A percentile compares a stretch with the other conserved stretches of the same genome.
phyloP scores from a whole-genome alignment of 1,284 basidiomycete species.

The Megacollybia platyphylla region DNA sequence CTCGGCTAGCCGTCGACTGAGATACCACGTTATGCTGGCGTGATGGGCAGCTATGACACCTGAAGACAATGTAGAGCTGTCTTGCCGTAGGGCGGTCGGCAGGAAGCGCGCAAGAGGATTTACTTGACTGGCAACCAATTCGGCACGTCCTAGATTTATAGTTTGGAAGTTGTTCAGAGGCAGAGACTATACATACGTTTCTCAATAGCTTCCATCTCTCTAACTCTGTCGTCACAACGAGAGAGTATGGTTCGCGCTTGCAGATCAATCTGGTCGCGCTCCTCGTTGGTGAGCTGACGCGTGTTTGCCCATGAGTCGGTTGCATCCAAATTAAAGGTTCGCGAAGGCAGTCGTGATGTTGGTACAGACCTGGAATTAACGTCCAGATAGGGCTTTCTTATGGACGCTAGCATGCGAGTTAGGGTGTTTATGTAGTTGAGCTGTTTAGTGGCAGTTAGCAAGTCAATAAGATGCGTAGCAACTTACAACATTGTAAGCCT shows the following conservation, averaged over 20 bases:
- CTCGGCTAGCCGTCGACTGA: slow-evolving; percentile 66
- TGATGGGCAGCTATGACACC: slow-evolving; percentile 76
- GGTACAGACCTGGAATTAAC: slow-evolving; percentile 46
- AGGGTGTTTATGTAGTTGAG: slow-evolving; percentile 62
- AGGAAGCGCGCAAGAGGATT: slow-evolving; percentile 56
- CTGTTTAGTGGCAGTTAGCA: slow-evolving; percentile 20
- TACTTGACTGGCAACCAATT: slow-evolving; percentile 45
- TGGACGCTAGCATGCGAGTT: slow-evolving; percentile 51
- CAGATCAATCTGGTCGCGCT: slow-evolving; percentile 85
- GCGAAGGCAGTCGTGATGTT: slow-evolving; percentile 32
- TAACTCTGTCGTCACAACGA: slow-evolving; percentile 73
- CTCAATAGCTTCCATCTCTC: slow-evolving; percentile 76
- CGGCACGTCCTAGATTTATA: slow-evolving; percentile 43
- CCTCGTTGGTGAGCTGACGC: slow-evolving; percentile 67
- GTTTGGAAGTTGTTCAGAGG: not conserved
- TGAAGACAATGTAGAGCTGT: slow-evolving; percentile 41
- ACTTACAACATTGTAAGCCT: slow-evolving; percentile 65
- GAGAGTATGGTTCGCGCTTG: slow-evolving; percentile 75
- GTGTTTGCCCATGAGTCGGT: slow-evolving; percentile 53
- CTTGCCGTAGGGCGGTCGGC: slow-evolving; percentile 50
- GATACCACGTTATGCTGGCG: slow-evolving; percentile 75
- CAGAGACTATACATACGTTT: slow-evolving; percentile 39
- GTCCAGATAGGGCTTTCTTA: slow-evolving; percentile 72
- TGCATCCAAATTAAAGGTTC: slow-evolving; percentile 42
- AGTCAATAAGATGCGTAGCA: slow-evolving; percentile 4